Base-by-base conservation (phyloP, 2,329 filamentous ascomycete genomes). In the Fonsecaea monophora region DNA sequence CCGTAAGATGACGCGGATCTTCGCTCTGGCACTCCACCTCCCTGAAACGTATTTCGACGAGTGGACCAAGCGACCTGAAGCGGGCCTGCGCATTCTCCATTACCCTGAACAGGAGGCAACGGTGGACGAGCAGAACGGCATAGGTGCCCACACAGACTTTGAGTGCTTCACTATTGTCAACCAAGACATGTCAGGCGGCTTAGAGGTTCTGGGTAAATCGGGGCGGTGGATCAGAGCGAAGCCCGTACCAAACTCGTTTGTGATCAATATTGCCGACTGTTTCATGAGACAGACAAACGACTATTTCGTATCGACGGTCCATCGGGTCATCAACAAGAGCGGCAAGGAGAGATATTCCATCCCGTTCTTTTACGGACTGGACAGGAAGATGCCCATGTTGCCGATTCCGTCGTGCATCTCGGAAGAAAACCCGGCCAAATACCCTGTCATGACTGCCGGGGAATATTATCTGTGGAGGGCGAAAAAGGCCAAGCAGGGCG, bases 121-220 rank as follows among this genome's bases (percentile, higher is more conserved):
- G 40, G 63, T 65, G 15, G 72, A 74, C 34, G 75, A 82, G 32
- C 74, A 77, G 6, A 76, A 80, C 63, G 80, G 80, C 3, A 79
- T 80, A 37, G 78, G 78, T 12, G 77, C 82, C 0, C 82, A 84
- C 62, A 84, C 82, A 2, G 82, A 84, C 65, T 81, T 83, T 35
- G 78, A 82, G 55, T 82, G 81, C 63, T 81, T 84, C 64, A 84
- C 82, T 0, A 82, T 83, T 62, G 75, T 84, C 1, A 78, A 79
- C 10, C 82, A 83, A 57, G 82, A 83, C 57, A 64, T 75, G 4
- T 74, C 73, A 0, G 81, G 81, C 0, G 81, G 82, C 0, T 73
- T 84, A 4, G 80, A 84, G 65, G 81, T 83, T 0, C 73, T 83
- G 12, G 81, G 78, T 50, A 80, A 80, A 38, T 74, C 77, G 2